These are phyloP conservation scores for Xylariaceae sp. DNA, from an alignment of 2,329 filamentous ascomycete species.

Conservation along the genomic window DNA sequence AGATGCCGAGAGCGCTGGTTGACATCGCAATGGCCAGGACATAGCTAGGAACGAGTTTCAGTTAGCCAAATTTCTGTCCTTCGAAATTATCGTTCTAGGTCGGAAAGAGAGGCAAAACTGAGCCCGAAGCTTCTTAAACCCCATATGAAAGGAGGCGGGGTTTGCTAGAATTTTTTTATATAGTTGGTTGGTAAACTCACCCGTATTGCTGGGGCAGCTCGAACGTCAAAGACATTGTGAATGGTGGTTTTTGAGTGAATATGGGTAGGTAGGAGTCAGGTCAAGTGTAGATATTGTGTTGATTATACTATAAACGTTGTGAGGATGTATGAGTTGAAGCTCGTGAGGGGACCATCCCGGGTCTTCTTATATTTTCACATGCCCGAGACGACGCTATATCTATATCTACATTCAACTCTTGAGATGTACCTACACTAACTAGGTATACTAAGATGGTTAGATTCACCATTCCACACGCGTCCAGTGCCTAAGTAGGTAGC, in stretches of 20 bases:
- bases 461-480: too few species aligned
- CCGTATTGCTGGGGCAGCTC: slow-evolving; percentile 46
- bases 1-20: slow-evolving; percentile 52
- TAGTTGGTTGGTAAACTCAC: slow-evolving; percentile 32
- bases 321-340: not conserved
- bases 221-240: slow-evolving; percentile 40
- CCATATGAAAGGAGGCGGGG: not conserved
- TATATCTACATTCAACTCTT: too few species aligned
- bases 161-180: not conserved
- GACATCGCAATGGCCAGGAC: slow-evolving; percentile 54
- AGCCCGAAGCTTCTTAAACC: not conserved
- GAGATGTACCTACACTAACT: too few species aligned
- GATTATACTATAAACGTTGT: not conserved
- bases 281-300: not conserved
- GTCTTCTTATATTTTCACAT: not conserved
- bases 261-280: not conserved
- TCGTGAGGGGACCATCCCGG: not conserved
- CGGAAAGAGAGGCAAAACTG: not conserved
- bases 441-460: too few species aligned
- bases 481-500: too few species aligned
- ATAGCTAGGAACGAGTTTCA: slow-evolving; percentile 41
- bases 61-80: not conserved
- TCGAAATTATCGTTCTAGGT: not conserved
- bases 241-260: not conserved
- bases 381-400: too few species aligned